phyloP scores from a whole-genome alignment of 2,329 filamentous ascomycete species.

The Trichophyton schoenleinii region DNA sequence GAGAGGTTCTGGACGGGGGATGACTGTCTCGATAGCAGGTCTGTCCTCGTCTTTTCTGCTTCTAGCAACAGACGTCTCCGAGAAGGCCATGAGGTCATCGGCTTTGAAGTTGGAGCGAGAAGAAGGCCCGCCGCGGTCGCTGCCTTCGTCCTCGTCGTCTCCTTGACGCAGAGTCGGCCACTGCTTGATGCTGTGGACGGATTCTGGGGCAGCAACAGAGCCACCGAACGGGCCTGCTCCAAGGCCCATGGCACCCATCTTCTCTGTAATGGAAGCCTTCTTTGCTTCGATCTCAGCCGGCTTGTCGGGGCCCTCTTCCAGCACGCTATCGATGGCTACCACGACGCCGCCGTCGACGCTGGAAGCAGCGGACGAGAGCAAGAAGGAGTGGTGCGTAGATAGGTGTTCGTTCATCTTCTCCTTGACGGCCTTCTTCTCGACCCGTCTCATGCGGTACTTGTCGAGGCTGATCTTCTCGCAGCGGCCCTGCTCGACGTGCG shows the following conservation, averaged over 20 bases:
- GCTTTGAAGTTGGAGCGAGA: not conserved
- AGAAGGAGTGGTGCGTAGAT: not conserved
- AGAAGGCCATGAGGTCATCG: slow-evolving; percentile 17
- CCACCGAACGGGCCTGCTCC: not conserved
- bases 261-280: slow-evolving; percentile 10
- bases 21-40: not conserved
- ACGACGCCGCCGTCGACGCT: slow-evolving; percentile 19
- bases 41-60: not conserved
- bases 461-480: slow-evolving; percentile 34
- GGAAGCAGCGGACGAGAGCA: slow-evolving; percentile 10
- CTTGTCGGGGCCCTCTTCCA: slow-evolving; percentile 12
- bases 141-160: not conserved
- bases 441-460: slow-evolving; percentile 38
- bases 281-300: slow-evolving; percentile 8
- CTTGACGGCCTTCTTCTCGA: slow-evolving; percentile 39
- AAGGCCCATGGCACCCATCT: not conserved
- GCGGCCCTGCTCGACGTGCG: slow-evolving; percentile 42
- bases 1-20: not conserved
- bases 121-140: not conserved
- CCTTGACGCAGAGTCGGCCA: slow-evolving; percentile 16
- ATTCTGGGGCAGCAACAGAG: not conserved
- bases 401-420: slow-evolving; percentile 17
- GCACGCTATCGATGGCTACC: slow-evolving; percentile 7
- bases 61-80: slow-evolving; percentile 3
- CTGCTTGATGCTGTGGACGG: slow-evolving; percentile 13